Evolutionary conservation across 495 filamentous ascomycete species (phyloP).

Genomic region (Baudoinia panamericana): DNA sequence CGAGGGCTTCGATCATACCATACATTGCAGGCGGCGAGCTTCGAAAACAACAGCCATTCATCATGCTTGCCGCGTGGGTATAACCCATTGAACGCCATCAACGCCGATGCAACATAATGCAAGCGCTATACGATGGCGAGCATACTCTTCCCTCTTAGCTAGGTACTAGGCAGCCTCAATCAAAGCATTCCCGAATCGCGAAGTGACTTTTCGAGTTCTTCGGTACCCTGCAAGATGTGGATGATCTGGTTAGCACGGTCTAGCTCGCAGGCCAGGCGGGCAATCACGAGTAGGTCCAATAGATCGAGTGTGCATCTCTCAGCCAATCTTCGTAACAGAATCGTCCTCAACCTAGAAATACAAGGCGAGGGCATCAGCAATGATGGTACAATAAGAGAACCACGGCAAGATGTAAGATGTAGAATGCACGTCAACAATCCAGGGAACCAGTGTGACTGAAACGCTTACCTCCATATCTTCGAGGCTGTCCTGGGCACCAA

Average conservation of each 20-base stretch:
- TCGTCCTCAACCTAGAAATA: constrained; percentile 76
- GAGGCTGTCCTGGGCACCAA: constrained; percentile 84
- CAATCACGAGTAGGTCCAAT: not conserved
- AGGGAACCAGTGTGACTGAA: constrained; percentile 8
- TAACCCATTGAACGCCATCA: constrained; percentile 8
- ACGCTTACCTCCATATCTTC: constrained; percentile 98
- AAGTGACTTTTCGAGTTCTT: constrained; percentile 9
- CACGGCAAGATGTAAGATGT: not conserved
- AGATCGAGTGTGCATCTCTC: not conserved
- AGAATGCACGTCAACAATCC: constrained; percentile 7
- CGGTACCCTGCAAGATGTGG: not conserved
- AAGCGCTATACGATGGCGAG: constrained; percentile 10
- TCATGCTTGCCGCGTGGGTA: constrained; percentile 1
- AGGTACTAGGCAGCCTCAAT: constrained; percentile 17
- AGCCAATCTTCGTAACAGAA: constrained; percentile 72
- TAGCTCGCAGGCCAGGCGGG: too few relatives aligned
- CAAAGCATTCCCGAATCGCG: constrained; percentile 7
- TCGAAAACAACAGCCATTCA: constrained; percentile 17
- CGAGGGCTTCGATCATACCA: constrained; percentile 4
- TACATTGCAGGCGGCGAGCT: not conserved
- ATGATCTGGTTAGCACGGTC: not conserved
- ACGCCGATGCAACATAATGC: constrained; percentile 9
- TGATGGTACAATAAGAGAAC: constrained; percentile 8
- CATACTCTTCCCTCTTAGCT: constrained; percentile 16
- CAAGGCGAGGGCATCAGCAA: constrained; percentile 43